Percentiles rank a stretch among this genome's conserved stretches.
Evolutionary conservation across 2,329 filamentous ascomycete genomes (phyloP).

Genomic region (Ceratocystis destructans): DNA sequence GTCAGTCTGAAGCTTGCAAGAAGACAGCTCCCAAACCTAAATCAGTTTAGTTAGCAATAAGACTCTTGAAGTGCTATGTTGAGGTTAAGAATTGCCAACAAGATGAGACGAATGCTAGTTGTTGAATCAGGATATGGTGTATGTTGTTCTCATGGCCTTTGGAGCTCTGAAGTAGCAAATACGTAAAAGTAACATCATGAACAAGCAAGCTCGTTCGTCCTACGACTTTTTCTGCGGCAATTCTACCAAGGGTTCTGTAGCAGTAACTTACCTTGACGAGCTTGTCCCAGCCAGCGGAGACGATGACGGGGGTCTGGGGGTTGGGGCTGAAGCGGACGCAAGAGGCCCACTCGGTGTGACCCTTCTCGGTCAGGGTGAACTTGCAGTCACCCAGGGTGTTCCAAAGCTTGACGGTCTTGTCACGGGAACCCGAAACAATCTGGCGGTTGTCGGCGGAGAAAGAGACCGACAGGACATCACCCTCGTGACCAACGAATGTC

Average conservation of each 20-base stretch:
- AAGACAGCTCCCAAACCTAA: slow-evolving; percentile 98
- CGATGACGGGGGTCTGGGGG: slow-evolving; percentile 99
- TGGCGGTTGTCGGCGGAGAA: slow-evolving; percentile 99
- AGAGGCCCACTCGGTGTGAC: slow-evolving; percentile 98
- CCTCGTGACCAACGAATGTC: slow-evolving; percentile 97
- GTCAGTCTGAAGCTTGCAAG: slow-evolving; percentile 99
- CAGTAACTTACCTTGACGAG: slow-evolving; percentile 83
- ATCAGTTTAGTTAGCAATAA: neutral
- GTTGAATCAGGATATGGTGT: slow-evolving; percentile 71
- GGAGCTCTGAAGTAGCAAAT: slow-evolving; percentile 99
- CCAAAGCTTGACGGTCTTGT: slow-evolving; percentile 99
- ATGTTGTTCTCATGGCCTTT: slow-evolving; percentile 88
- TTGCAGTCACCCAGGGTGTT: slow-evolving; percentile 99
- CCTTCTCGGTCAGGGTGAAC: slow-evolving; percentile 99
- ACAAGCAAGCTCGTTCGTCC: slow-evolving; percentile 26
- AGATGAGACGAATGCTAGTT: slow-evolving; percentile 6
- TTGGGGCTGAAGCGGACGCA: slow-evolving; percentile 99
- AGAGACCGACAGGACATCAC: slow-evolving; percentile 97
- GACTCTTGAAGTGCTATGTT: neutral
- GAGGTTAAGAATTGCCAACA: neutral
- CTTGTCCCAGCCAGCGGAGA: slow-evolving; percentile 98
- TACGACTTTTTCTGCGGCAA: neutral
- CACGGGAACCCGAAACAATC: slow-evolving; percentile 97
- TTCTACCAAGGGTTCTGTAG: slow-evolving; percentile 6
- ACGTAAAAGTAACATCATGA: slow-evolving; percentile 87